Evolutionary conservation across 331 rosid species (phyloP).

Genomic region (Arachis monticola): DNA sequence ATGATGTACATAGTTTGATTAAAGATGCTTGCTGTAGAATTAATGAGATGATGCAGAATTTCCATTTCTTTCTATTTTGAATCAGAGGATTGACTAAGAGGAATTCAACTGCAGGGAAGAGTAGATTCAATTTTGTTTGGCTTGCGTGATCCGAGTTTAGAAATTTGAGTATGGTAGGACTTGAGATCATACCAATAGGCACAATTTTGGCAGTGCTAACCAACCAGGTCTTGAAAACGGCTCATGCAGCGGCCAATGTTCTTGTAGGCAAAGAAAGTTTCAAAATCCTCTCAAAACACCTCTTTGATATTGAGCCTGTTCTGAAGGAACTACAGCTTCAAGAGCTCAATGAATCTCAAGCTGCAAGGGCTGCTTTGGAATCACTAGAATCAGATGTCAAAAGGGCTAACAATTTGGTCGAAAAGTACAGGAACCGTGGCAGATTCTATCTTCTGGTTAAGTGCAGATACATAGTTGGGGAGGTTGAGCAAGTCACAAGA

Average conservation of each 20-base stretch:
- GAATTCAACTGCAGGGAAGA: conserved; percentile 37
- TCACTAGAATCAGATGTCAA: conserved; percentile 77
- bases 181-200: conserved; percentile 82
- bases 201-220: conserved; percentile 74
- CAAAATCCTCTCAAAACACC: conserved; percentile 66
- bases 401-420: conserved; percentile 68
- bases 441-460: conserved; percentile 69
- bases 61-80: neutral
- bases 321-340: conserved; percentile 73
- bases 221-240: conserved; percentile 71
- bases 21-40: conserved; percentile 6
- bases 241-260: conserved; percentile 71
- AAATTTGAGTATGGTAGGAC: conserved; percentile 41
- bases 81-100: conserved; percentile 26
- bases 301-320: conserved; percentile 72
- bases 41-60: neutral
- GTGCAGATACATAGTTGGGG: conserved; percentile 74
- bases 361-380: conserved; percentile 71
- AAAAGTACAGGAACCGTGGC: conserved; percentile 68
- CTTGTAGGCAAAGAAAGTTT: conserved; percentile 71
- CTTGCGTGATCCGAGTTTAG: conserved; percentile 34
- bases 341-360: conserved; percentile 76
- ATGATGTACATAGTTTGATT: too few relatives aligned
- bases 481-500: conserved; percentile 80
- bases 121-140: neutral